Percentiles rank a stretch among this genome's conserved stretches.
phyloP scores from a whole-genome alignment of 306 rosid genomes.

The Psophocarpus tetragonolobus region DNA sequence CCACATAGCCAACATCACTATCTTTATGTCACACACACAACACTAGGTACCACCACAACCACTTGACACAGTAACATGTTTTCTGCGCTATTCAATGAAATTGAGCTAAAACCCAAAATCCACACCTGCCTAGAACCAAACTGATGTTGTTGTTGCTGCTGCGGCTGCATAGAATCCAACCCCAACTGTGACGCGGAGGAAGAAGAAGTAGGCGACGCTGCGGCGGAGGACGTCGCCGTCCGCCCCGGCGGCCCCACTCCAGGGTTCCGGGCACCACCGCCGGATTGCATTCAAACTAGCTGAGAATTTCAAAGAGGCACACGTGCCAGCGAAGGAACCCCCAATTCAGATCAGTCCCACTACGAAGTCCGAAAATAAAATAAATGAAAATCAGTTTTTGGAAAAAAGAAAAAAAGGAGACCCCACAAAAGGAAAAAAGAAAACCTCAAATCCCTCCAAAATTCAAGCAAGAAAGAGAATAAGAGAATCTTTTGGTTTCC shows the following conservation, averaged over 20 bases:
- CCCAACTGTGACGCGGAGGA: conserved; percentile 96
- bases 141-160: conserved; percentile 76
- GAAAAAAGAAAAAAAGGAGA: not conserved
- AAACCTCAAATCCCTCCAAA: conserved; percentile 50
- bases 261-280: conserved; percentile 77
- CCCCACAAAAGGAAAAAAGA: conserved; percentile 37
- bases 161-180: conserved; percentile 80
- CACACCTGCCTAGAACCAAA: conserved; percentile 90
- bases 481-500: conserved; percentile 32
- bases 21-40: not conserved
- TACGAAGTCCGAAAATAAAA: conserved; percentile 2
- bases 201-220: conserved; percentile 91
- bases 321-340: conserved; percentile 18
- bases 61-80: conserved; percentile 25
- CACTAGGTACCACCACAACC: conserved; percentile 15
- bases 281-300: conserved; percentile 79
- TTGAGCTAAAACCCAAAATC: conserved; percentile 37
- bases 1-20: not conserved
- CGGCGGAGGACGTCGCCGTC: conserved; percentile 72
- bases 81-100: conserved; percentile 34
- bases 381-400: not conserved
- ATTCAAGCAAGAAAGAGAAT: conserved; percentile 39
- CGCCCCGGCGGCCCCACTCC: conserved; percentile 74
- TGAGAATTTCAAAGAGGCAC: conserved; percentile 30
- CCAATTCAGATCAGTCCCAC: conserved; percentile 45